Evolutionary conservation across 1,284 basidiomycete species (phyloP), one percentile per base, ranked within the genome.

Genomic region (Ustanciosporium gigantosporum): DNA sequence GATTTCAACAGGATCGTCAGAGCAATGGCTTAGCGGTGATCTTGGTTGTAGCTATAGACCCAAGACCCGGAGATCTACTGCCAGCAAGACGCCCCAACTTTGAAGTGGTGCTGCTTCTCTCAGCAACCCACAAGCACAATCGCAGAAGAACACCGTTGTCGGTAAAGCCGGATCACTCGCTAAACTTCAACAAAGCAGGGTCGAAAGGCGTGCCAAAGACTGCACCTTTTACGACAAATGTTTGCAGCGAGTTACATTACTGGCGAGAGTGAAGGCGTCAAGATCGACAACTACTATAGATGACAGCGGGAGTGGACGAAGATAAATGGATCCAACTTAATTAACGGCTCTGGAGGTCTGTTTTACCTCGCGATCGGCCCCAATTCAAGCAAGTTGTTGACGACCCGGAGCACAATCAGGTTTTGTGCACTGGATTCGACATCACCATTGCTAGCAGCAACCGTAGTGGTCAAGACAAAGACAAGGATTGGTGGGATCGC

Each of bases 311-410:
- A n/a, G n/a, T n/a, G n/a, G n/a, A n/a, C n/a, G n/a, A n/a, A n/a
- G n/a, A n/a, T n/a, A n/a, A n/a, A n/a, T n/a, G n/a, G n/a, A n/a
- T n/a, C n/a, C n/a, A n/a, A n/a, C n/a, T n/a, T n/a, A n/a, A 5
- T 68, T 53, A 23, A 46, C 41, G 29, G 62, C 66, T 47, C 55
- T 6, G 41, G 42, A 22, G 55, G 46, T 16, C 32, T 76, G 9
- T 53, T 67, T 29, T 74, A 73, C 11, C 27, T 9, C 27, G 9
- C 27, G 27, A 29, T 9, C 27, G 62, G 68, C 17, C 59, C 73
- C 15, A 72, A 76, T 32, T 52, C 55, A 2, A 31, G 74, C 6
- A 57, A 66, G 27, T 74, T 71, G 43, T 58, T 76, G 22, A 58
- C 61, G 7, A 45, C 60, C 4, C 46, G 53, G 22, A 41, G 70